These are phyloP conservation scores for Vitis cinerea DNA, from an alignment of 164 flowering plant genomes.

Conservation along the genomic window DNA sequence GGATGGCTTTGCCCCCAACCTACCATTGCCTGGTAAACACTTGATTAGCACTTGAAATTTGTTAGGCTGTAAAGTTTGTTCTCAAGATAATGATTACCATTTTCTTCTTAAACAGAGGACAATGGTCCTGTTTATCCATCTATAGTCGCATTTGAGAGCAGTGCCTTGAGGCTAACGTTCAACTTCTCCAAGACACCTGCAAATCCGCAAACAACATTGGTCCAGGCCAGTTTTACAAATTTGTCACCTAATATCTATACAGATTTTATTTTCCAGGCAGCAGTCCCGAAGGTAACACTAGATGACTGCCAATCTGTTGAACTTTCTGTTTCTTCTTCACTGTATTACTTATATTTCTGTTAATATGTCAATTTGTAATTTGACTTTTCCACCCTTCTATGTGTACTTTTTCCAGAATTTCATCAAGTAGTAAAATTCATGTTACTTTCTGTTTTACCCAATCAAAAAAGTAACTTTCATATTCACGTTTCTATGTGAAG, in stretches of 20 bases:
- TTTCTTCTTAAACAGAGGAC: slow-evolving; percentile 38
- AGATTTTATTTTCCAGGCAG: slow-evolving; percentile 92
- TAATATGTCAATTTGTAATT: background rate
- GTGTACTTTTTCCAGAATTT: background rate
- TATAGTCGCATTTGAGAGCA: slow-evolving; percentile 78
- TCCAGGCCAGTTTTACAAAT: slow-evolving; percentile 77
- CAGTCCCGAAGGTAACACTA: slow-evolving; percentile 90
- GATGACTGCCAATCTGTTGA: background rate
- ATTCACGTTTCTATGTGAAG: background rate
- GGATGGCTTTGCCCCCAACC: slow-evolving; percentile 62
- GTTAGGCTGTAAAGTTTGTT: slow-evolving; percentile 7
- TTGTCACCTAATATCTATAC: slow-evolving; percentile 56
- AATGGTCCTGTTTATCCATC: slow-evolving; percentile 65
- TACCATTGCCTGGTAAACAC: slow-evolving; percentile 40
- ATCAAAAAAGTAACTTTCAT: background rate
- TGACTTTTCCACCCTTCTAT: background rate
- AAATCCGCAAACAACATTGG: slow-evolving; percentile 58
- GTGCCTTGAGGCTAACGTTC: slow-evolving; percentile 64
- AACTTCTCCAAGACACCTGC: slow-evolving; percentile 78
- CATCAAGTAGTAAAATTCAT: background rate
- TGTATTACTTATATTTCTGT: background rate
- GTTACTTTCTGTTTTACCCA: background rate
- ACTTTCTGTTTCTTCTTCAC: background rate
- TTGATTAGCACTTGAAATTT: slow-evolving; percentile 1
- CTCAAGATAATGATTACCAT: slow-evolving; percentile 5